phyloP scores from a whole-genome alignment of 2,329 filamentous ascomycete species.

The Cyphellophora attinorum region DNA sequence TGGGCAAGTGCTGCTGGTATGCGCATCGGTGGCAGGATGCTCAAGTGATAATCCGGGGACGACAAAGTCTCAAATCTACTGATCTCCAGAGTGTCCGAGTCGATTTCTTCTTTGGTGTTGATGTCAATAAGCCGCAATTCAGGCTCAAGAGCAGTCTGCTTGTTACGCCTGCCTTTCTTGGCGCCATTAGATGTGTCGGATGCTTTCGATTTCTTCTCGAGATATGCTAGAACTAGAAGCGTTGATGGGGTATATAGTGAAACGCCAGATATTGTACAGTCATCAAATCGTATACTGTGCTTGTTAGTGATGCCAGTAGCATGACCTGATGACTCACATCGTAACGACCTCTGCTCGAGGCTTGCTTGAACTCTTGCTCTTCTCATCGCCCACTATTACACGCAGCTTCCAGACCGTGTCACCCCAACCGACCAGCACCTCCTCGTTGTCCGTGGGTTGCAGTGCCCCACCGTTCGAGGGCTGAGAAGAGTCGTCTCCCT shows the following conservation, averaged over 20 bases:
- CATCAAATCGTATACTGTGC: constrained; percentile 65
- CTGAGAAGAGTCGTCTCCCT: constrained; percentile 44
- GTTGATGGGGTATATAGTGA: constrained; percentile 90
- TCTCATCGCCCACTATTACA: constrained; percentile 65
- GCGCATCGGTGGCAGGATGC: constrained; percentile 67
- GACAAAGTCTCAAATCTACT: constrained; percentile 80
- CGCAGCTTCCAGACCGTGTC: constrained; percentile 93
- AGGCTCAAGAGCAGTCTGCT: constrained; percentile 72
- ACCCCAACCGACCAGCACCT: constrained; percentile 88
- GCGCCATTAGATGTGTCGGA: constrained; percentile 12
- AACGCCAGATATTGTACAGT: constrained; percentile 95
- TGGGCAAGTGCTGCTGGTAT: constrained; percentile 55
- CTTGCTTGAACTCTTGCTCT: constrained; percentile 59
- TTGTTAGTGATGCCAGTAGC: constrained; percentile 23
- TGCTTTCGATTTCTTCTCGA: constrained; percentile 49
- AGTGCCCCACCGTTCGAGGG: constrained; percentile 31
- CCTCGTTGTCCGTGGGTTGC: constrained; percentile 47
- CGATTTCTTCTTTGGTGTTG: constrained; percentile 68
- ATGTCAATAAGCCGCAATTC: constrained; percentile 89
- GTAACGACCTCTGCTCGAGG: constrained; percentile 85
- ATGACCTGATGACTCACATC: constrained; percentile 54
- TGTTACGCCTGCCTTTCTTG: constrained; percentile 36
- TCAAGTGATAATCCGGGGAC: constrained; percentile 84
- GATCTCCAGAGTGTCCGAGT: constrained; percentile 76
- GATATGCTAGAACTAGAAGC: constrained; percentile 84